Evolutionary conservation across 495 filamentous ascomycete genomes (phyloP), one percentile per base, ranked within the genome.

Genomic region (Collariella sp.): DNA sequence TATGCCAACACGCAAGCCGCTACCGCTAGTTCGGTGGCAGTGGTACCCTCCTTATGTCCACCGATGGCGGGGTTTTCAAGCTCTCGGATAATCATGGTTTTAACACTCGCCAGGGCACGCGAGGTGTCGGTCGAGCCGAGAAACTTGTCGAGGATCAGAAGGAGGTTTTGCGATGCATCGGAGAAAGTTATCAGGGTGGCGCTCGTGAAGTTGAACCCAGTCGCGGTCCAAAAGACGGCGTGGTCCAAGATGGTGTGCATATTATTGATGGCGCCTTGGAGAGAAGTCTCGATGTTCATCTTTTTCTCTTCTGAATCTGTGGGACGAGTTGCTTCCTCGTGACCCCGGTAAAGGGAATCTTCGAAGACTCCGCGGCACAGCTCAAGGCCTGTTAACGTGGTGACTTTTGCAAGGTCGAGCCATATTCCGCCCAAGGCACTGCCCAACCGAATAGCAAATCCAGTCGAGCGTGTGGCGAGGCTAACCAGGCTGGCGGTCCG

Each of bases 111-210:
- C 62, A 89, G 86, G n/a, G 87, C 87, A 46, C 86, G 76, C 1
- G 85, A 88, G 3, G 85, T 86, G 63, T 91, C 87, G 5, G 87
- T 89, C 18, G 80, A 85, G 13, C 87, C 87, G 29, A 91, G 78
- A 51, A 88, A 83, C 18, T 84, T 80, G 67, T 91, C 85, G 24
- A 91, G 70, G 2, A 81, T 81, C 26, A 80, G 78, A 16, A 89
- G 64, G 11, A 87, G 75, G 16, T 82, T 73, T 63, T 86, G 82
- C 0, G 83, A 83, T 48, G 86, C 69, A 53, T 83, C 79, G 5
- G 78, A 79, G 19, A 78, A 71, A 16, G 80, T 80, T 3, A 76
- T 73, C 46, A 89, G 67, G 9, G 82, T 80, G 1, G 83, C 79
- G 7, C 80, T 77, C 22, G 83, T 82, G 36, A 87, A 64, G 50